Base-by-base conservation (phyloP, 805 yeast species). In the Candida stauntonica region DNA sequence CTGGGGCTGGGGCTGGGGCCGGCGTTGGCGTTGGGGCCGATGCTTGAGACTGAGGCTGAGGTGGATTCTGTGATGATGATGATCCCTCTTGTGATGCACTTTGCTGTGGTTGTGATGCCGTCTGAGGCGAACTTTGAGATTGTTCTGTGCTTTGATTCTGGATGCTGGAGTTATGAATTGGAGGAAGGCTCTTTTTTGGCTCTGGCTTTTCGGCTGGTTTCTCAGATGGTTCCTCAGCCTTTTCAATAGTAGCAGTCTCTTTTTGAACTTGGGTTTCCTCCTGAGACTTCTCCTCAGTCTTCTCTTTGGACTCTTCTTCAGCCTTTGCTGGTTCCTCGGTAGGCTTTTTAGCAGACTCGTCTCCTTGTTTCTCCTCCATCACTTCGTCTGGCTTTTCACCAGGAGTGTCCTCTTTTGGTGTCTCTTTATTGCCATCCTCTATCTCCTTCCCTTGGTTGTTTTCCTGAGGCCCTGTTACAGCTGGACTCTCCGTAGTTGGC, bases 1-100 rank as follows among this genome's bases (percentile, higher is more conserved):
- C 28, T 24, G 42, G 26, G 12, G 51, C 30, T 23, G 39, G 37
- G 9, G 40, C 26, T 24, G 42, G 34, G 26, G 33, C 20, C 1
- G 31, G 7, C 19, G 24, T 5, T 30, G 17, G 17, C 4, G 31
- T 12, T 33, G 35, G 24, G 17, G 37, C 21, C 4, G 34, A 26
- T 12, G 5, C 24, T 21, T 7, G 7, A 21, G 24, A 21, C 24
- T 8, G 24, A 21, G 24, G 29, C 12, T 33, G 30, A 15, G 18
- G 18, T 12, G 11, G 11, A 15, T 26, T 17, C 21, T 36, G 31
- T n/a, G 35, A 27, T 13, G 18, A n/a, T 28, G 30, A 7, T 15
- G 17, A 12, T 15, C 16, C 11, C 12, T 14, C 30, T 16, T 13
- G n/a, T 13, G 11, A 12, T 7, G 28, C 24, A 7, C 11, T 11